phyloP scores from a whole-genome alignment of 1,284 basidiomycete genomes.

The Ceratobasidium sp. region DNA sequence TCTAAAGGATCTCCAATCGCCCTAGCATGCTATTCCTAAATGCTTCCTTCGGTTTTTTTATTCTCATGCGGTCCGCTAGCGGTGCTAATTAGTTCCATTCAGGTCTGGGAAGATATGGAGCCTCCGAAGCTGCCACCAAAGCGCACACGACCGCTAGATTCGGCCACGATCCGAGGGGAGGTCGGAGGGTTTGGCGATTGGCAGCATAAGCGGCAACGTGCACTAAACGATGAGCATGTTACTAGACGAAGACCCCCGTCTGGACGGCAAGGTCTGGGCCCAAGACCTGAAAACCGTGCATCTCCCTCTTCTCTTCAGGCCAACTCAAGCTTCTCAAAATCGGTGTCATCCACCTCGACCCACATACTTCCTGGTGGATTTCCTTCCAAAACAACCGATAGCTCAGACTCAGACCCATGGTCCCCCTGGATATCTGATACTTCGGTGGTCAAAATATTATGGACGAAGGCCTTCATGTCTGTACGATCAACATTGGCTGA shows the following conservation, averaged over 20 bases:
- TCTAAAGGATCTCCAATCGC: neutral
- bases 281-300: neutral
- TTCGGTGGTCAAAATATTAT: slow-evolving; percentile 14
- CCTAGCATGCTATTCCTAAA: neutral
- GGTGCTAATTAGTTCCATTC: slow-evolving; percentile 13
- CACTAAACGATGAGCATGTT: neutral
- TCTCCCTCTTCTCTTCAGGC: neutral
- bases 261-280: neutral
- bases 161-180: neutral
- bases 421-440: slow-evolving; percentile 16
- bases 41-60: neutral
- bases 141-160: neutral
- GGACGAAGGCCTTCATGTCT: slow-evolving; percentile 25
- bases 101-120: slow-evolving; percentile 37
- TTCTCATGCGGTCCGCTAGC: neutral
- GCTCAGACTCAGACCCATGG: neutral
- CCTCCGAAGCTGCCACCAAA: slow-evolving; percentile 21
- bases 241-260: slow-evolving; percentile 8
- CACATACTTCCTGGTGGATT: slow-evolving; percentile 23
- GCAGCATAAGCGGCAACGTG: slow-evolving; percentile 17
- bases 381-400: neutral
- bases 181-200: neutral
- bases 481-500: slow-evolving; percentile 25
- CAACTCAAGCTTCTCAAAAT: slow-evolving; percentile 29
- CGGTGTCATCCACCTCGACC: neutral